A percentile compares a stretch with the other conserved stretches of the same genome.
Conservation (phyloP, 805 yeast species). For the Wickerhamomyces strasburgensis region DNA sequence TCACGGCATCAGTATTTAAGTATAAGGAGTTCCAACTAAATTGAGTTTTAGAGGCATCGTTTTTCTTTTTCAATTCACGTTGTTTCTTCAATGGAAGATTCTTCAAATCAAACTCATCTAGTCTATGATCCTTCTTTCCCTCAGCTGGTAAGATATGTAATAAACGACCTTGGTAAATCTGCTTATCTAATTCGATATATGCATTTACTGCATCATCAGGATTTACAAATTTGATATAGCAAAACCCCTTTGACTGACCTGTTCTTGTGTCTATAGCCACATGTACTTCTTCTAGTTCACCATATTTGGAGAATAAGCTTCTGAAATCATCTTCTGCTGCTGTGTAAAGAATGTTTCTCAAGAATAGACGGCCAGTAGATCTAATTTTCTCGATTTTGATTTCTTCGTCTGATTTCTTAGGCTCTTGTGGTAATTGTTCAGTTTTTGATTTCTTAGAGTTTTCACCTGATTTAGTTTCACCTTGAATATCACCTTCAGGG, state of each 20-base stretch:
- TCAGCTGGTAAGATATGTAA: constrained; percentile 86
- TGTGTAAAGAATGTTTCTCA: constrained; percentile 79
- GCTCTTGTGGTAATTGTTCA: constrained; percentile 9
- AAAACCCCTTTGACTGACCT: constrained; percentile 89
- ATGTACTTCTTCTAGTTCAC: constrained; percentile 82
- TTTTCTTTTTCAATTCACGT: constrained; percentile 74
- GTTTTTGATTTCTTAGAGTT: background rate
- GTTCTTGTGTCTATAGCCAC: constrained; percentile 88
- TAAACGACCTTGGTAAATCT: constrained; percentile 89
- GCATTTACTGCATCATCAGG: constrained; percentile 75
- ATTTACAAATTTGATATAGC: constrained; percentile 69
- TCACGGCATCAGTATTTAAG: constrained; percentile 86
- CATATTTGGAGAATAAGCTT: constrained; percentile 59
- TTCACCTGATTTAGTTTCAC: constrained; percentile 14
- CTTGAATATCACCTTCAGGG: constrained; percentile 9
- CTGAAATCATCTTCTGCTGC: constrained; percentile 77
- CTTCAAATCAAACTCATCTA: constrained; percentile 88
- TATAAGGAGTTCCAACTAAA: constrained; percentile 95
- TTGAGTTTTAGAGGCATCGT: constrained; percentile 77
- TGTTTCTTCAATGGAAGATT: constrained; percentile 92
- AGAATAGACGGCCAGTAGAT: constrained; percentile 75
- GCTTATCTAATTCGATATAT: constrained; percentile 69
- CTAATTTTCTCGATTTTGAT: constrained; percentile 45
- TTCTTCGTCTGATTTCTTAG: constrained; percentile 40
- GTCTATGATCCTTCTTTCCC: constrained; percentile 69